These are phyloP conservation scores for Globisporangium recalcitrans DNA, from an alignment of 352 stramenopile genomes.

Conservation along the genomic window DNA sequence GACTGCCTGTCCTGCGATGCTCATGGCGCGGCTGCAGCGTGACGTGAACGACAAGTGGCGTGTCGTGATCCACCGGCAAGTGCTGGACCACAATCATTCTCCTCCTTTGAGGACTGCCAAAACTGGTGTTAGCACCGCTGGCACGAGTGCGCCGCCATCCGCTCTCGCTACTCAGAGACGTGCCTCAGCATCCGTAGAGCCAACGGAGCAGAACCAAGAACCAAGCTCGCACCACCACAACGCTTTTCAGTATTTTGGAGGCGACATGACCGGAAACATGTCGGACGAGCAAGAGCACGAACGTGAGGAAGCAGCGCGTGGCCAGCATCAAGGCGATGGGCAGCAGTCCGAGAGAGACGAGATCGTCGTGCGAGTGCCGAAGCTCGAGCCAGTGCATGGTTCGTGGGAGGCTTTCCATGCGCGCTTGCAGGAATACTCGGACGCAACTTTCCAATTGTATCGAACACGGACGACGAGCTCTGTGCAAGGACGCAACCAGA, in stretches of 20 bases:
- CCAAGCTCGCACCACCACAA: not conserved
- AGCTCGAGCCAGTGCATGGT: conserved; percentile 39
- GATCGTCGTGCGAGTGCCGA: conserved; percentile 58
- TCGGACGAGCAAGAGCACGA: not conserved
- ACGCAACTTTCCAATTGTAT: conserved; percentile 66
- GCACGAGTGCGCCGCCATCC: not conserved
- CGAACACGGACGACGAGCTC: conserved; percentile 73
- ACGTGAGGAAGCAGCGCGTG: not conserved
- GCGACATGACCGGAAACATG: not conserved
- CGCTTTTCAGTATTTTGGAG: not conserved
- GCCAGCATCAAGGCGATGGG: not conserved
- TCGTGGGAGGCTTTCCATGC: conserved; percentile 74
- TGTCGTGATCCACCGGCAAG: conserved; percentile 65
- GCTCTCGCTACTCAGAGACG: not conserved
- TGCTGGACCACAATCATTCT: conserved; percentile 55
- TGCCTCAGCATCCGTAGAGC: not conserved
- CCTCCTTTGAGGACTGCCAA: conserved; percentile 17
- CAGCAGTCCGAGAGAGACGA: conserved; percentile 16
- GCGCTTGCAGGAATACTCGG: conserved; percentile 54
- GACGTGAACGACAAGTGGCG: conserved; percentile 59
- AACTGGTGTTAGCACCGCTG: not conserved
- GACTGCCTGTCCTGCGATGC: conserved; percentile 51
- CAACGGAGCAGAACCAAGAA: not conserved
- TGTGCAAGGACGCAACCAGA: conserved; percentile 59
- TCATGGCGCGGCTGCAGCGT: conserved; percentile 61